phyloP scores from a whole-genome alignment of 257 asterid species.

The Prunella vulgaris region DNA sequence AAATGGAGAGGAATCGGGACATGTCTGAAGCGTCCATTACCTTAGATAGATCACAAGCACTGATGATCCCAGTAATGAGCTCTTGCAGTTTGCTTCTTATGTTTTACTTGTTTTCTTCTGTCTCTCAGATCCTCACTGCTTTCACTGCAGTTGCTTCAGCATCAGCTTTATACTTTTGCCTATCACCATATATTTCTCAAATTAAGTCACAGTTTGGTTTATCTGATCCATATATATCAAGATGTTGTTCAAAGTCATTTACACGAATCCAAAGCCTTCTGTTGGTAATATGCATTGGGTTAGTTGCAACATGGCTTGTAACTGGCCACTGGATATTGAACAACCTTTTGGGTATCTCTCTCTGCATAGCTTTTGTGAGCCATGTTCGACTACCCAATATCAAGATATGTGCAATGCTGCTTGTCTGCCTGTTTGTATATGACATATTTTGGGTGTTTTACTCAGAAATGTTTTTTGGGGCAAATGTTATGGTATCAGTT shows the following conservation, averaged over 20 bases:
- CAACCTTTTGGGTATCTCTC: slow-evolving; percentile 87
- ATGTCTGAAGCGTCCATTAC: slow-evolving; percentile 85
- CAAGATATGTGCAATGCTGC: slow-evolving; percentile 90
- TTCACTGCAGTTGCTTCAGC: slow-evolving; percentile 86
- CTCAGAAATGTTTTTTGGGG: slow-evolving; percentile 92
- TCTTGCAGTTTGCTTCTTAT: slow-evolving; percentile 91
- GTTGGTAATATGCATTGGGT: slow-evolving; percentile 40
- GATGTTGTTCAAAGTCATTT: slow-evolving; percentile 76
- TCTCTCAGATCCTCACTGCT: slow-evolving; percentile 86
- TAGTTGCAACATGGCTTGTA: slow-evolving; percentile 75
- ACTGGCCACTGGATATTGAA: slow-evolving; percentile 91
- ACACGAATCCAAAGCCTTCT: slow-evolving; percentile 67
- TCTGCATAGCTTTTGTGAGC: slow-evolving; percentile 95
- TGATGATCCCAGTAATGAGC: slow-evolving; percentile 95
- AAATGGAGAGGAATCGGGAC: slow-evolving; percentile 91
- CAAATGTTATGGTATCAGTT: slow-evolving; percentile 94
- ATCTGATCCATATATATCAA: slow-evolving; percentile 73
- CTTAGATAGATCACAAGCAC: slow-evolving; percentile 85
- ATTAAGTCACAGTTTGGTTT: slow-evolving; percentile 62
- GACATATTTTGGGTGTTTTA: slow-evolving; percentile 96
- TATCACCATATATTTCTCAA: slow-evolving; percentile 58
- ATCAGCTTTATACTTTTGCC: slow-evolving; percentile 82
- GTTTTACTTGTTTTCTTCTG: slow-evolving; percentile 92
- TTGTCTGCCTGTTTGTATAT: slow-evolving; percentile 73
- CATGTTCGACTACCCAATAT: slow-evolving; percentile 96